Percentiles rank a stretch among this genome's conserved stretches.
These are phyloP conservation scores for Schizosaccharomyces cryophilus DNA, from an alignment of 805 yeast genomes.

Conservation along the genomic window DNA sequence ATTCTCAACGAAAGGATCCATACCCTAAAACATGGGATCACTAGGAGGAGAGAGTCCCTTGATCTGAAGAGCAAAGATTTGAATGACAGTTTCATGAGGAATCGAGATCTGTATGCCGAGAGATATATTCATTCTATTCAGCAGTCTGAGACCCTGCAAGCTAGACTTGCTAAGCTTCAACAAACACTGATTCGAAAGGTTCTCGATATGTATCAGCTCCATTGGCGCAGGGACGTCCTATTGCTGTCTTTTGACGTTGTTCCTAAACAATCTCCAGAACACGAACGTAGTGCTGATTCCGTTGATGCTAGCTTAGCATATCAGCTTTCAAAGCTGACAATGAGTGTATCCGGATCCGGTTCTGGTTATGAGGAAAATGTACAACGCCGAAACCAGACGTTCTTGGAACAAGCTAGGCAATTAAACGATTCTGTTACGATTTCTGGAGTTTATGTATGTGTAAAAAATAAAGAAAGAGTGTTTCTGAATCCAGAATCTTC, in stretches of 20 bases:
- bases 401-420: not conserved
- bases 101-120: not conserved
- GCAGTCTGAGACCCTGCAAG: not conserved
- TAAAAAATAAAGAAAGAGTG: not conserved
- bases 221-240: not conserved
- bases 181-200: not conserved
- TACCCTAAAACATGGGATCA: too few species aligned
- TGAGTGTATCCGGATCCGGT: not conserved
- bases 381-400: not conserved
- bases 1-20: too few species aligned
- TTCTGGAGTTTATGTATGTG: not conserved
- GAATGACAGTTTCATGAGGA: not conserved
- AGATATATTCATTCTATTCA: not conserved
- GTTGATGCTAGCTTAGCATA: not conserved
- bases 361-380: not conserved
- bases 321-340: not conserved
- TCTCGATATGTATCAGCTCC: not conserved
- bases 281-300: not conserved
- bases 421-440: not conserved
- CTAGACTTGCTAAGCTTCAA: not conserved
- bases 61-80: not conserved
- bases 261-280: not conserved
- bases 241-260: not conserved
- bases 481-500: not conserved
- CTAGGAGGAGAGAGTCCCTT: too few species aligned